Evolutionary conservation across 2,329 filamentous ascomycete genomes (phyloP).

Genomic region (Plectosphaerella cucumerina): DNA sequence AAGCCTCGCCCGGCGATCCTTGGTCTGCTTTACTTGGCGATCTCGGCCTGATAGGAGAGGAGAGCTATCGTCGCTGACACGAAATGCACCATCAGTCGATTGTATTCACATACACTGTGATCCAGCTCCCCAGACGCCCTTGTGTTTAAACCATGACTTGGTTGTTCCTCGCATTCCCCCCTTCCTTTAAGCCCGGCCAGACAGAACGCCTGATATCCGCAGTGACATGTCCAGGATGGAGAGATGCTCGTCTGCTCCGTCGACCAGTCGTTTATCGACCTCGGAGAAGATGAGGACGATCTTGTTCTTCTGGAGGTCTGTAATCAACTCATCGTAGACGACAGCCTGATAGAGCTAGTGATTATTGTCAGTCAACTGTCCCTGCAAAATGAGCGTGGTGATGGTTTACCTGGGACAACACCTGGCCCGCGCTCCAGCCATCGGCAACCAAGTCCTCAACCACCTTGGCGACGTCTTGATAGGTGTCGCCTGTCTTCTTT

Average conservation of each 20-base stretch:
- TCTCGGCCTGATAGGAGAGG: slow-evolving; percentile 44
- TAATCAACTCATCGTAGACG: slow-evolving; percentile 78
- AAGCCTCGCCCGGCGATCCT: slow-evolving; percentile 29
- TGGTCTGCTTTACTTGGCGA: slow-evolving; percentile 51
- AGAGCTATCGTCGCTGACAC: slow-evolving; percentile 6
- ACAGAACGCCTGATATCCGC: slow-evolving; percentile 72
- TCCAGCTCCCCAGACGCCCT: not conserved
- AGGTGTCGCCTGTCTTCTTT: slow-evolving; percentile 58
- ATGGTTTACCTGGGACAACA: slow-evolving; percentile 67
- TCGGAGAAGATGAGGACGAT: slow-evolving; percentile 90
- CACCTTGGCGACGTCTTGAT: slow-evolving; percentile 69
- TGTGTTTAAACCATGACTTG: not conserved
- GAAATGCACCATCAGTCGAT: not conserved
- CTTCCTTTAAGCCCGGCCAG: slow-evolving; percentile 22
- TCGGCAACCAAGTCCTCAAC: slow-evolving; percentile 92
- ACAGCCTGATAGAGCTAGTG: slow-evolving; percentile 80
- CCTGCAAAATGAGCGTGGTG: not conserved
- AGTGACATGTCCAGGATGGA: slow-evolving; percentile 82
- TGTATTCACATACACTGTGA: not conserved
- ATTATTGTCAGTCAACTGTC: not conserved
- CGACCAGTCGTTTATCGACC: slow-evolving; percentile 87
- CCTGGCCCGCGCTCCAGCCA: slow-evolving; percentile 92
- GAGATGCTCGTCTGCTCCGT: slow-evolving; percentile 93
- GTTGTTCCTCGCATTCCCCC: too few relatives aligned
- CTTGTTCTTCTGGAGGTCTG: slow-evolving; percentile 82